phyloP scores from a whole-genome alignment of 305 asterid species.

The Plantago coronopus region DNA sequence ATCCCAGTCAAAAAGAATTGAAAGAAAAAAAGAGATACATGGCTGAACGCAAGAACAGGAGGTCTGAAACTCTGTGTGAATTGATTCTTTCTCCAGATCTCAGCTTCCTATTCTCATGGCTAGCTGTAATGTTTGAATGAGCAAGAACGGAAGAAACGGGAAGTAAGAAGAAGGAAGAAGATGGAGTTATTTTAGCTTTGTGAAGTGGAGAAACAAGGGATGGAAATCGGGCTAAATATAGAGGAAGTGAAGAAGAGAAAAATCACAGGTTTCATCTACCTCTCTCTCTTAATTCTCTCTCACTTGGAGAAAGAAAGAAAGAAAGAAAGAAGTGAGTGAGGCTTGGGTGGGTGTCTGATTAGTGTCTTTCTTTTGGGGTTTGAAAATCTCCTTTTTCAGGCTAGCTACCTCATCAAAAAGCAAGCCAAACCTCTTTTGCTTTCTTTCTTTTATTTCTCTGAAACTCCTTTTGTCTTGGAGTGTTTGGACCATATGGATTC shows the following conservation, averaged over 20 bases:
- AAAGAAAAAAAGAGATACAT: not conserved
- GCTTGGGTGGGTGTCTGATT: no score
- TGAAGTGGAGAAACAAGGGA: not conserved
- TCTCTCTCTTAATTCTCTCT: no score
- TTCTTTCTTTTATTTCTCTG: constrained; percentile 44
- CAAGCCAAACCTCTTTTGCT: constrained; percentile 17
- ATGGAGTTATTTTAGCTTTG: no score
- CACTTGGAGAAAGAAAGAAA: no score
- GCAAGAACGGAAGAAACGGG: no score
- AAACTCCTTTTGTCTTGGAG: constrained; percentile 47
- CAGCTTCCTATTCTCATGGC: not conserved
- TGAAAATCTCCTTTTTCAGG: constrained; percentile 42
- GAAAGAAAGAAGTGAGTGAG: no score
- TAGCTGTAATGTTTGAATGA: not conserved
- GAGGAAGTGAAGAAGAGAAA: not conserved
- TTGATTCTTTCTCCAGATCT: no score
- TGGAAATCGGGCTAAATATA: constrained; percentile 1
- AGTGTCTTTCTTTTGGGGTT: constrained; percentile 6
- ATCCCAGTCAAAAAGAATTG: no score
- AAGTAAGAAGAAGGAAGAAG: not conserved
- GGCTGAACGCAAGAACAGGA: constrained; percentile 9
- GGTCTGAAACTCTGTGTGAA: not conserved
- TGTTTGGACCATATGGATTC: constrained; percentile 61
- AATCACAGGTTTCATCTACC: no score
- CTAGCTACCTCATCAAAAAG: constrained; percentile 39